Evolutionary conservation across 192 early-diverging fungal genomes (phyloP).

Genomic region (Lobosporangium transversale): DNA sequence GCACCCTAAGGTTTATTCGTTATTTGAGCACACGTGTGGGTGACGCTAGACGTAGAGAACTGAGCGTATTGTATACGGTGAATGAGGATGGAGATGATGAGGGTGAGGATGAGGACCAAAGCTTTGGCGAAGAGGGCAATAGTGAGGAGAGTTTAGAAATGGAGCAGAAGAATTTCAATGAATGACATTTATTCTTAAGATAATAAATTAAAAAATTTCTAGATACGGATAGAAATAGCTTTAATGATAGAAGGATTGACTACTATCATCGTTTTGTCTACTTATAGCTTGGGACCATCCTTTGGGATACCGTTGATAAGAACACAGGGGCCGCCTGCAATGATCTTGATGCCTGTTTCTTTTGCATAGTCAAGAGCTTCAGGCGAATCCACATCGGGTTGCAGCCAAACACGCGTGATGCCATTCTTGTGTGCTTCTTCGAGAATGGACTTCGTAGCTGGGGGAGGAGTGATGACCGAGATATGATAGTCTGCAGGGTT

Average conservation of each 20-base stretch:
- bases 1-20: constrained; percentile 67
- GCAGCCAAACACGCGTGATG: constrained; percentile 74
- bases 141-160: constrained; percentile 14
- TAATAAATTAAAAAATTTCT: too few species aligned
- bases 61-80: constrained; percentile 34
- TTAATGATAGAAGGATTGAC: too few species aligned
- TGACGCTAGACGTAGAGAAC: constrained; percentile 32
- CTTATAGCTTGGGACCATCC: constrained; percentile 1
- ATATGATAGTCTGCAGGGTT: constrained; percentile 60
- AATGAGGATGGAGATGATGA: constrained; percentile 49
- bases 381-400: constrained; percentile 71
- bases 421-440: constrained; percentile 67
- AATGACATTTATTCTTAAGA: too few species aligned
- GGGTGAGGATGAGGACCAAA: constrained; percentile 37
- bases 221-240: too few species aligned
- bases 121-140: too few species aligned
- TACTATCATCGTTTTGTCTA: not conserved
- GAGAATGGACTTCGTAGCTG: constrained; percentile 66
- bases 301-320: constrained; percentile 59
- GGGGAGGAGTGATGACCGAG: constrained; percentile 79
- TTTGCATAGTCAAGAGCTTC: constrained; percentile 60
- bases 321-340: constrained; percentile 75
- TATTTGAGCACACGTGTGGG: constrained; percentile 60
- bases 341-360: constrained; percentile 58
- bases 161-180: too few species aligned